A percentile compares a stretch with the other conserved stretches of the same genome.
These are phyloP conservation scores for Leccinellum luteum DNA, from an alignment of 768 basidiomycete species.

Conservation along the genomic window DNA sequence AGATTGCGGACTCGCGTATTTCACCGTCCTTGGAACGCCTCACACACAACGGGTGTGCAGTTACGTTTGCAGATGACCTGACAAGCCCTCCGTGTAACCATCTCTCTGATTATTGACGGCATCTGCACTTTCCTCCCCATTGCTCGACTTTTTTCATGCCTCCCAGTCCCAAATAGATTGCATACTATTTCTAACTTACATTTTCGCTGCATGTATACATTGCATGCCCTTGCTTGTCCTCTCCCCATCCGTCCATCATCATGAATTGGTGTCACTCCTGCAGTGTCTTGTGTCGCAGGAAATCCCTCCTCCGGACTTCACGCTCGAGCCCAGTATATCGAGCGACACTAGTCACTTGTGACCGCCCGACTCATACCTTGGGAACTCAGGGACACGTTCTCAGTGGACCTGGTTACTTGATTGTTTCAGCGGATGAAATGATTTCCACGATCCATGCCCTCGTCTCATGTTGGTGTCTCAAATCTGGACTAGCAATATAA, in stretches of 20 bases:
- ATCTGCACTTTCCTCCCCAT: neutral
- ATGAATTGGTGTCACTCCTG: neutral
- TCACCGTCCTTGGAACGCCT: constrained; percentile 30
- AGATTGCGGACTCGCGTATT: constrained; percentile 39
- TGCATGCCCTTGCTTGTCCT: neutral
- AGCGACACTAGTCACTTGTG: too few species aligned
- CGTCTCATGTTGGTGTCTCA: neutral
- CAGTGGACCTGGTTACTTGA: too few species aligned
- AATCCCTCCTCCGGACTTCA: neutral
- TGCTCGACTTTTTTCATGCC: neutral
- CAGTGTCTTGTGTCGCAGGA: neutral
- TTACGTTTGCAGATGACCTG: constrained; percentile 22
- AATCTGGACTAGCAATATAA: neutral
- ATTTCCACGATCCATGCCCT: neutral
- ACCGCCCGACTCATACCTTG: neutral
- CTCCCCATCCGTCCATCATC: neutral
- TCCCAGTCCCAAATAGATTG: neutral
- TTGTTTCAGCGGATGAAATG: neutral
- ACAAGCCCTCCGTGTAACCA: constrained; percentile 19
- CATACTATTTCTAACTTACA: neutral
- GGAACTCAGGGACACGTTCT: too few species aligned
- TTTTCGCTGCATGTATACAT: neutral
- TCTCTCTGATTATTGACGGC: constrained; percentile 3
- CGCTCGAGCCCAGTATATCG: neutral
- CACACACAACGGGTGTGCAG: constrained; percentile 29